Evolutionary conservation across 2,329 filamentous ascomycete species (phyloP), one percentile per base, ranked within the genome.

Genomic region (Ceratocystis colombiana): DNA sequence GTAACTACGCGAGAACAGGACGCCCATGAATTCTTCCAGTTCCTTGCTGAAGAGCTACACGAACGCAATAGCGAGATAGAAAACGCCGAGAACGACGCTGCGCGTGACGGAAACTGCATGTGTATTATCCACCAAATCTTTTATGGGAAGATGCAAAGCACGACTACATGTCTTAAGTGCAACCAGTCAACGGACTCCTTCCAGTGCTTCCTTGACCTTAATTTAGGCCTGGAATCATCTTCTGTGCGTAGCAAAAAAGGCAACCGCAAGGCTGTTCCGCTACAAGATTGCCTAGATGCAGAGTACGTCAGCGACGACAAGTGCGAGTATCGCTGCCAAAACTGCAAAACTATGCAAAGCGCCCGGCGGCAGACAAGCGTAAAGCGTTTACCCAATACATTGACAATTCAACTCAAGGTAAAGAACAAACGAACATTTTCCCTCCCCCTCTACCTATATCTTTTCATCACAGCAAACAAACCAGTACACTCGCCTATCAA

Each of bases 11-110:
- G 92, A 72, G 93, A 97, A 76, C 93, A 97, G 77, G 93, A 97
- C 73, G 93, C 93, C 0, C 93, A 97, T 73, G 93, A 97, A 74
- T 97, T 96, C 76, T 95, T 96, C 75, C 91, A 96, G 73, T 96
- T 96, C 73, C 83, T 97, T 44, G 88, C 95, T 45, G 93, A 96
- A 77, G 89, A 94, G 71, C 81, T 99, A 17, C 93, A 96, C 73
- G 85, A 88, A 72, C 83, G 90, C 50, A 94, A 92, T 71, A 86
- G 86, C 15, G 86, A 89, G 70, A 37, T 61, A 22, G 66, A 68
- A 20, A 82, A 83, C 48, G 17, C 8, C 17, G 87, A 85, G 72
- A 82, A 79, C 71, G 82, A 82, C 37, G 82, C 73, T 63, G 82
- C 78, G 68, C 83, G 80, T 69, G 82, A 84, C 72, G 82, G 84